Evolutionary conservation across 176 grass and related monocot genomes (phyloP), one percentile per base, ranked within the genome.

Genomic region (Aegilops bicornis): DNA sequence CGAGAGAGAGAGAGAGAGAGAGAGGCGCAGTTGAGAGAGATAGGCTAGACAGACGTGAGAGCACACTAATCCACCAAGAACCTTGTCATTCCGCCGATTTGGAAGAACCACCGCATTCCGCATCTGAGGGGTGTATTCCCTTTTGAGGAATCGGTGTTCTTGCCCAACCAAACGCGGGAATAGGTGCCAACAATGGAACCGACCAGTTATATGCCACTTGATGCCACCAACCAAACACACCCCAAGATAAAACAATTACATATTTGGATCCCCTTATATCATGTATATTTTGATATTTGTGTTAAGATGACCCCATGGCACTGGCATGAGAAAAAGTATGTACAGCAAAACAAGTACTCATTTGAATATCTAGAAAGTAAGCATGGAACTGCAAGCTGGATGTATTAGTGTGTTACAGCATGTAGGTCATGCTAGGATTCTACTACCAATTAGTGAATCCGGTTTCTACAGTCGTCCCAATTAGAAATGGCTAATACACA

Each of bases 371-470:
- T 10, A 74, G 6, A 75, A 80, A 35, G 29, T 50, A 79, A 81
- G 77, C 52, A 79, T 72, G 25, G 54, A 70, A 73, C 52, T 20
- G 56, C 40, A 80, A 74, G 22, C 22, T 72, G 58, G 29, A 48
- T 87, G 68, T 48, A 80, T 79, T 32, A 71, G 31, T 81, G 85
- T 50, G 61, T 71, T 61, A 45, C 65, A 43, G 20, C 35, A 73
- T 12, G 25, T 63, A 35, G 54, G 1, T 27, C 77, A 73, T 73
- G 52, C 58, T 75, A 74, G 37, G 54, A 72, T 43, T 48, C 37
- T 24, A 87, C 37, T 24, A 87, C 23, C 15, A 30, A 80, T 80
- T 19, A 47, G 69, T 64, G 23, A 48, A 60, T 47, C 48, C 35
- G 77, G 35, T 59, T 68, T 77, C 11, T 12, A 42, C 56, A 30